Evolutionary conservation across 306 rosid species (phyloP).

Genomic region (Sicyos baderoa): DNA sequence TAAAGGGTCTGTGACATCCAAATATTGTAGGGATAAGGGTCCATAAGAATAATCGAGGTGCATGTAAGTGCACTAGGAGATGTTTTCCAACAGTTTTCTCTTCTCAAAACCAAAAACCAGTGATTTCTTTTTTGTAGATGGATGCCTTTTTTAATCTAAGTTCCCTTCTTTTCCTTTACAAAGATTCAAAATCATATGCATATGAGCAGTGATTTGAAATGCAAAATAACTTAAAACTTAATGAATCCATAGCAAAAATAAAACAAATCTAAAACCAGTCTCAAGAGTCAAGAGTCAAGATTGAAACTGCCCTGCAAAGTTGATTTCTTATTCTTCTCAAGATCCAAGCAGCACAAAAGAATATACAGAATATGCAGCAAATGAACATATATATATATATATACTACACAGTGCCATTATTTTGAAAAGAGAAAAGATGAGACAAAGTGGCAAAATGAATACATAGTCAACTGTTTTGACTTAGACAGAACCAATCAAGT

Average conservation of each 20-base stretch:
- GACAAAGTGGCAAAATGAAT: conserved; percentile 6
- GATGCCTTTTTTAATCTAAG: too few species aligned
- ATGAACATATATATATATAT: background rate
- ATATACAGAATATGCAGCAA: conserved; percentile 9
- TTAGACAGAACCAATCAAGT: conserved; percentile 7
- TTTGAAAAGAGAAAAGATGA: background rate
- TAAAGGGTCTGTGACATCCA: too few species aligned
- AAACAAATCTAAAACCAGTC: background rate
- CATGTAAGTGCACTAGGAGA: too few species aligned
- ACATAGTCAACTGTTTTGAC: background rate
- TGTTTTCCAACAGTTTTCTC: too few species aligned
- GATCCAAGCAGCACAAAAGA: conserved; percentile 9
- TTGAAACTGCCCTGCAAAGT: conserved; percentile 1
- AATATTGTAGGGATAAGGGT: too few species aligned
- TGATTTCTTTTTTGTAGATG: too few species aligned
- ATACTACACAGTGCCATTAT: conserved; percentile 1
- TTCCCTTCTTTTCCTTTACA: too few species aligned
- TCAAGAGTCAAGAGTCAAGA: background rate
- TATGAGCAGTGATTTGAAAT: background rate
- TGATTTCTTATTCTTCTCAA: background rate
- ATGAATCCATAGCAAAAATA: background rate
- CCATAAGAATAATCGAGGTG: too few species aligned
- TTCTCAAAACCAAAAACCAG: too few species aligned
- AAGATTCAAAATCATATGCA: background rate
- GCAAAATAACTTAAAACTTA: background rate